Base-by-base conservation (phyloP, 2,329 filamentous ascomycete species). In the Alternaria viburni region DNA sequence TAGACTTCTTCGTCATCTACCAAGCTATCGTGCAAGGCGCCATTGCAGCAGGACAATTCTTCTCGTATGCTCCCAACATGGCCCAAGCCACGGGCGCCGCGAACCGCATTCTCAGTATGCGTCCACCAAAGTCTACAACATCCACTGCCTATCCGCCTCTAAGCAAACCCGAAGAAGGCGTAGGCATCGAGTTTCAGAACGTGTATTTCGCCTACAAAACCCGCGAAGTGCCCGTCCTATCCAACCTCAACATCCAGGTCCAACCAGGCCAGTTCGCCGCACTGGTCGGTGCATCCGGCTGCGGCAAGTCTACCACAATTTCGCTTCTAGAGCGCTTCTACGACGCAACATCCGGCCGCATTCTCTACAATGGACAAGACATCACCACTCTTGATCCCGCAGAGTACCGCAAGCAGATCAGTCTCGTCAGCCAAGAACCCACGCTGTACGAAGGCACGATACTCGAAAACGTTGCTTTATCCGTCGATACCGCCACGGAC, bases 191-290 rank as follows among this genome's bases (percentile, higher is more conserved):
- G 76, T 97, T 99, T 85, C 89, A 91, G 15, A 91, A 97, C 69
- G 94, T 98, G 4, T 92, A 96, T 80, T 98, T 97, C 86, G 87
- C 93, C 49, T 99, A 98, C 77, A 93, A 94, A 0, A 96, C 93
- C 0, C 89, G 95, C 2, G 91, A 93, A 0, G 92, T 96, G 67
- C 93, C 93, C 12, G 80, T 81, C 8, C 74, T 83, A 9, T 78
- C 76, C 28, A 79, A 83, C 62, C 82, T 88, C 58, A 87, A 85
- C 49, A 50, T 81, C 23, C 68, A 79, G 57, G 68, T 80, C 26
- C 63, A 63, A 12, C 89, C 88, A 68, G 90, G 90, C 5, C 88
- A 91, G 73, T 92, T 91, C 71, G 89, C 87, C 0, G 90, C 89
- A 1, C 82, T 93, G 1, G 90, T 93, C 6, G 90, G 91, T 2